Conservation (phyloP, 1,284 basidiomycete species). For the Ganoderma sinense region DNA sequence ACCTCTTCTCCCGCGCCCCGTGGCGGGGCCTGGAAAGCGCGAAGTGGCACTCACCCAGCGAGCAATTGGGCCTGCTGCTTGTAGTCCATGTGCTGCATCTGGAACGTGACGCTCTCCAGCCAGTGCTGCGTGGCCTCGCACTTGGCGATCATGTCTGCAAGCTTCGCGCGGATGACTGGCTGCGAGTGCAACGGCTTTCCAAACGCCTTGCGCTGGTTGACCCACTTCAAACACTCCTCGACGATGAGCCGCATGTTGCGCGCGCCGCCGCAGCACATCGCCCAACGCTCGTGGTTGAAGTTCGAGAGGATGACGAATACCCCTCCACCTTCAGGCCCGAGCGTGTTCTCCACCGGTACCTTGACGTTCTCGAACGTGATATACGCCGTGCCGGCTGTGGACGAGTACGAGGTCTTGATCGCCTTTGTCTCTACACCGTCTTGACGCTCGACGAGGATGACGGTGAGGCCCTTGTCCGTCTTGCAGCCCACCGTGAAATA, state of each 20-base stretch:
- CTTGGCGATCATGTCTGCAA: conserved; percentile 88
- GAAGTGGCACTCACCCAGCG: conserved; percentile 42
- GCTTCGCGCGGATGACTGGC: conserved; percentile 85
- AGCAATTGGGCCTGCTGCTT: conserved; percentile 50
- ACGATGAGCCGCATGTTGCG: conserved; percentile 63
- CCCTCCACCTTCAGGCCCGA: conserved; percentile 85
- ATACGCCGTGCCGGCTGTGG: conserved; percentile 84
- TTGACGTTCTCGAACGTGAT: conserved; percentile 90
- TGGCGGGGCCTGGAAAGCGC: not conserved
- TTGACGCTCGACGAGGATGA: conserved; percentile 80
- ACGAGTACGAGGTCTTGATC: conserved; percentile 87
- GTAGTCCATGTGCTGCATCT: conserved; percentile 89
- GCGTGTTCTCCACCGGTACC: conserved; percentile 86
- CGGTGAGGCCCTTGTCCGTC: conserved; percentile 80
- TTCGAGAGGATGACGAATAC: conserved; percentile 82
- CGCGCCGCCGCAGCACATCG: conserved; percentile 73
- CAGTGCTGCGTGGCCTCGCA: conserved; percentile 85
- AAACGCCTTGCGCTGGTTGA: conserved; percentile 83
- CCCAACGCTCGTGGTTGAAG: conserved; percentile 80
- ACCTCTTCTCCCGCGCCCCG: not conserved
- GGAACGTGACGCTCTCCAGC: conserved; percentile 90
- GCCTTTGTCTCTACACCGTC: conserved; percentile 85
- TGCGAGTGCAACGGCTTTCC: conserved; percentile 86
- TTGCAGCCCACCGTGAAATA: conserved; percentile 71
- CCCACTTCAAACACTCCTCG: conserved; percentile 84